Percentiles rank a stretch among this genome's conserved stretches.
phyloP scores from a whole-genome alignment of 768 basidiomycete species.

The Macrolepiota dolichaula region DNA sequence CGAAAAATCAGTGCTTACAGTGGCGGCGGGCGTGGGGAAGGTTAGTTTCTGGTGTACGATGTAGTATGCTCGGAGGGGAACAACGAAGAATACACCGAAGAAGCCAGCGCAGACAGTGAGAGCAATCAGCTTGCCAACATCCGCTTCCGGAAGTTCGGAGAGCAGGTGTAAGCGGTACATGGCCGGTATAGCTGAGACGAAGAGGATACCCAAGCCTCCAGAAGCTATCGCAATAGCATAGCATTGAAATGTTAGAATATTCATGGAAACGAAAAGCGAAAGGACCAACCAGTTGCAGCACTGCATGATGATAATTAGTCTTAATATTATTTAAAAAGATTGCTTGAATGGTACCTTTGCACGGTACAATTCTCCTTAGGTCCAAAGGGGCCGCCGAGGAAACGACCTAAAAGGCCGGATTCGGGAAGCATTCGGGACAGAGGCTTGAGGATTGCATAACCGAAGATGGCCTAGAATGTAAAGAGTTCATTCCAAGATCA shows the following conservation, averaged over 20 bases:
- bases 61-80: conserved; percentile 59
- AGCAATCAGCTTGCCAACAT: conserved; percentile 54
- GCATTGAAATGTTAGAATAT: no score
- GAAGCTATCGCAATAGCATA: conserved; percentile 32
- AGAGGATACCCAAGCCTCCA: conserved; percentile 57
- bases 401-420: conserved; percentile 37
- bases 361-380: conserved; percentile 68
- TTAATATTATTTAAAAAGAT: not conserved
- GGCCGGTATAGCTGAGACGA: conserved; percentile 58
- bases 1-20: conserved; percentile 28
- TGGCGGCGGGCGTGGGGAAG: conserved; percentile 65
- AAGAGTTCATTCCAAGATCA: not conserved
- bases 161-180: conserved; percentile 55
- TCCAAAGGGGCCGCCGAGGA: conserved; percentile 55
- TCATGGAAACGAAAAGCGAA: conserved; percentile 7
- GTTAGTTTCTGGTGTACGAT: conserved; percentile 60
- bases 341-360: conserved; percentile 35
- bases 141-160: conserved; percentile 39
- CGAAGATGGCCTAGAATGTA: conserved; percentile 46
- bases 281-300: conserved; percentile 43
- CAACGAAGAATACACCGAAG: conserved; percentile 66
- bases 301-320: conserved; percentile 19
- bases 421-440: conserved; percentile 46
- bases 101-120: conserved; percentile 52
- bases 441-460: conserved; percentile 59